Conservation (phyloP, 179 eudicot genomes). For the Spergularia azorica region DNA sequence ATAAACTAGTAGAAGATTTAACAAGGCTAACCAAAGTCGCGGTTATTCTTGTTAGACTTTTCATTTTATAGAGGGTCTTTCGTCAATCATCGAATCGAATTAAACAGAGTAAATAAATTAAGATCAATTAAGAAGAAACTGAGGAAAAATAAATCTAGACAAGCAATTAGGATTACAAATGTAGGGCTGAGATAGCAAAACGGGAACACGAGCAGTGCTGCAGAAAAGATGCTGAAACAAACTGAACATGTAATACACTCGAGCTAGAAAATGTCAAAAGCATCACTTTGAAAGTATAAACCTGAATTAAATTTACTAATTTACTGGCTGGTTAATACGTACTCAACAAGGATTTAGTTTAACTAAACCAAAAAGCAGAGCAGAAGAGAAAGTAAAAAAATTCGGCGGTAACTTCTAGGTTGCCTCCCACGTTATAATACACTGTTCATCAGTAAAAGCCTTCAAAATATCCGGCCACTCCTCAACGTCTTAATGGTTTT, state of each 20-base stretch:
- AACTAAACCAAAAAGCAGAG: not conserved
- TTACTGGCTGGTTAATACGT: not conserved
- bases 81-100: no score
- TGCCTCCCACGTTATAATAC: slow-evolving; percentile 42
- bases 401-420: slow-evolving; percentile 39
- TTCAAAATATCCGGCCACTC: slow-evolving; percentile 1
- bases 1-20: no score
- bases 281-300: slow-evolving; percentile 3
- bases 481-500: not conserved
- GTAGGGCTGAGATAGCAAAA: not conserved
- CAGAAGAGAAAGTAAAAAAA: not conserved
- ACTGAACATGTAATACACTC: not conserved
- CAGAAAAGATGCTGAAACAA: slow-evolving; percentile 1
- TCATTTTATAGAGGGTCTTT: no score
- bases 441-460: slow-evolving; percentile 25
- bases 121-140: no score
- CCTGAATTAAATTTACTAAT: not conserved
- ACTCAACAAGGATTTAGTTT: not conserved
- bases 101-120: no score
- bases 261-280: not conserved
- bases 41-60: no score
- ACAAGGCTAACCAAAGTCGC: no score
- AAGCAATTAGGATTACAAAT: not conserved
- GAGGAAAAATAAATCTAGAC: not conserved
- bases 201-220: not conserved